phyloP scores from a whole-genome alignment of 148 eudicot species.

The Vaccinium vitisidaea region DNA sequence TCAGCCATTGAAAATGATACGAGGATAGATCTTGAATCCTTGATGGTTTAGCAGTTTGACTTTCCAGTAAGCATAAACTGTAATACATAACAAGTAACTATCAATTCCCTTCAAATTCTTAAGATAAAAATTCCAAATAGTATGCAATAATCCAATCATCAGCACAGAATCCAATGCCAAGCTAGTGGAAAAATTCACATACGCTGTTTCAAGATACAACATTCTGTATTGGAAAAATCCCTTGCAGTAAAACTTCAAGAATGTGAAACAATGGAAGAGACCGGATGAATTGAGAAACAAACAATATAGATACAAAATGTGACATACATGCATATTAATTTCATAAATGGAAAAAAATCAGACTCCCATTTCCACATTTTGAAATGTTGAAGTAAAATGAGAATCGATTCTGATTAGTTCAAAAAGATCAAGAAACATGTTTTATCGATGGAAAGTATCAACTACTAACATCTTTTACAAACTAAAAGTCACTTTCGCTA shows the following conservation, averaged over 20 bases:
- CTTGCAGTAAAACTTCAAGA: neutral
- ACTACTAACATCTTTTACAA: neutral
- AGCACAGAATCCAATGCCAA: neutral
- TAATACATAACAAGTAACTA: neutral
- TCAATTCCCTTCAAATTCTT: neutral
- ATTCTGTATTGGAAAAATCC: neutral
- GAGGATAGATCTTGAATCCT: neutral
- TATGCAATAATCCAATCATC: neutral
- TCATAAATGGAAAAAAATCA: neutral
- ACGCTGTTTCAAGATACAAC: neutral
- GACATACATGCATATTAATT: neutral
- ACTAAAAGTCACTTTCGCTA: neutral
- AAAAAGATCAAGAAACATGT: neutral
- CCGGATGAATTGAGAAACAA: neutral
- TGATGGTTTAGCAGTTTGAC: neutral
- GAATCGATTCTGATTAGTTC: neutral
- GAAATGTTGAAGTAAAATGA: neutral
- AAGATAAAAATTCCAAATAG: neutral
- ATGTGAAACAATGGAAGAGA: neutral
- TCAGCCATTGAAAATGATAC: slow-evolving; percentile 38
- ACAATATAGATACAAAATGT: neutral
- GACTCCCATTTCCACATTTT: neutral
- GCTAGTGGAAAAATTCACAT: neutral
- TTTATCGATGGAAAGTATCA: no score
- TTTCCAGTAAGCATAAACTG: slow-evolving; percentile 4